Evolutionary conservation across 78 protist species (phyloP), one percentile per base, ranked within the genome.

Genomic region (Dictyostelium firmibasis): DNA sequence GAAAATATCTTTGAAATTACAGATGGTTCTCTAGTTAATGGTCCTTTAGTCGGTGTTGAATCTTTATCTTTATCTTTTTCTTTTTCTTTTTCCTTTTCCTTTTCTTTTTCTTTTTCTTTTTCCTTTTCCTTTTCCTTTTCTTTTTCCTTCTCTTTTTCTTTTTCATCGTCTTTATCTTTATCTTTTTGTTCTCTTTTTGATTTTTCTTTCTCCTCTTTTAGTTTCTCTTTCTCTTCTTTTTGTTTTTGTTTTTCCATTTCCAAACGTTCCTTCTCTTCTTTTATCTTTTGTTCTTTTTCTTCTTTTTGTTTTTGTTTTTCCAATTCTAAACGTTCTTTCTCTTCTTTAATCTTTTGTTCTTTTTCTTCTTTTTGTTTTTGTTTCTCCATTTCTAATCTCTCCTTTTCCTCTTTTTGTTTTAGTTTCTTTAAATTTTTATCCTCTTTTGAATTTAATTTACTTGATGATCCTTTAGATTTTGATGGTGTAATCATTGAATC

Each of bases 1-100:
- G 83, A 77, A 16, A 77, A 77, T 77, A 77, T 77, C 25, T 77
- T 77, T n/a, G 83, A 41, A 27, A 53, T 60, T 60, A 50, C 67
- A 35, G 72, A 41, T 81, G 76, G 70, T 25, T 29, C 81, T 69
- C 72, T 41, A 6, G 64, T 78, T 67, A 29, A 4, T 31, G 13
- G 69, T 70, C 16, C 16, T 67, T 27, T 11, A 25, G 31, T 67
- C 27, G 75, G 33, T 67, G 75, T 27, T 10, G 75, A 67, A 27
- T 29, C 75, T 27, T n/a, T 67, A 10, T 27, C 31, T 62, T 62
- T 62, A 13, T 62, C 10, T 20, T 69, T 23, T 69, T 69, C 36
- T 69, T 69, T 69, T 69, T 27, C 33, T 29, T 29, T 69, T 31
- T 69, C 77, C 0, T 47, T 47, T 47, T 50, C 62, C 18, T 50